Evolutionary conservation across 2,329 filamentous ascomycete genomes (phyloP).

Genomic region (Fonsecaea erecta): DNA sequence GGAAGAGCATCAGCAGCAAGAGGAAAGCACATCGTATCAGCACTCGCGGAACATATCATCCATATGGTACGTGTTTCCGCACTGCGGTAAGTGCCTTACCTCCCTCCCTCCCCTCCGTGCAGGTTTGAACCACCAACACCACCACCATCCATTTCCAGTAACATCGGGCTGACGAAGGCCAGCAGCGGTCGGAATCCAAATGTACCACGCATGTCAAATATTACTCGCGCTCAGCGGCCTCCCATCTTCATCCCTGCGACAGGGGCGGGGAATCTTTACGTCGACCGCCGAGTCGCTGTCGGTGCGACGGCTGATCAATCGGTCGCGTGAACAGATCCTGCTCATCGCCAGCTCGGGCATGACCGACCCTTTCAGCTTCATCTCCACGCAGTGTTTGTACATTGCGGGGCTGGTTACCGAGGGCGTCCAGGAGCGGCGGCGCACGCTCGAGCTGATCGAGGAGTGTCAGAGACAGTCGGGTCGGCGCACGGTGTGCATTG

Average conservation of each 20-base stretch:
- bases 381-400: slow-evolving; percentile 14
- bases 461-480: slow-evolving; percentile 13
- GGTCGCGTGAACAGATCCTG: slow-evolving; percentile 11
- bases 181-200: slow-evolving; percentile 5
- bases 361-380: slow-evolving; percentile 6
- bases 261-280: not conserved
- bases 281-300: not conserved
- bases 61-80: not conserved
- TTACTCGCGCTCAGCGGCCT: not conserved
- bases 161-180: not conserved
- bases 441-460: slow-evolving; percentile 9
- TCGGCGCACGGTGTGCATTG: slow-evolving; percentile 10
- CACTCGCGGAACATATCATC: not conserved
- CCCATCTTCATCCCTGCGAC: not conserved
- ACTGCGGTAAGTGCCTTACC: slow-evolving; percentile 6
- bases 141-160: no score
- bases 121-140: not conserved
- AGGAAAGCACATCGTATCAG: not conserved
- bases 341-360: slow-evolving; percentile 11
- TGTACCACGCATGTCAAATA: slow-evolving; percentile 9
- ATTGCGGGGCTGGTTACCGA: slow-evolving; percentile 15
- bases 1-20: no score
- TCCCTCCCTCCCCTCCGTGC: no score
- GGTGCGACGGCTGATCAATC: slow-evolving; percentile 14
- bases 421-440: slow-evolving; percentile 12